Evolutionary conservation across 805 yeast species (phyloP).

Genomic region (Kazachstania kunashirensis): DNA sequence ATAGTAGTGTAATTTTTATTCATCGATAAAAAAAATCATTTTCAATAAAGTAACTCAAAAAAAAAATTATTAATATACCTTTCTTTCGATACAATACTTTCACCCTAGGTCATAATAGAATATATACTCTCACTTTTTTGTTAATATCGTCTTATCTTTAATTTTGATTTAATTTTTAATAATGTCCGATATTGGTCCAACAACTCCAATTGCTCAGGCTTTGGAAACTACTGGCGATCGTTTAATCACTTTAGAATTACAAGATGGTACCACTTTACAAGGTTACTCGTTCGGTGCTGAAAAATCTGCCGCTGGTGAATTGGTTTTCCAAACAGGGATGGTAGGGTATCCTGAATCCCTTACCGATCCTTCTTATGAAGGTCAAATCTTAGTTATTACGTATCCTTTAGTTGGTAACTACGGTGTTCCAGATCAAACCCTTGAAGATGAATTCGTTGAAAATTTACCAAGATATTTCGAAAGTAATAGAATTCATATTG

Average conservation of each 20-base stretch:
- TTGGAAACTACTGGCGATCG: slow-evolving; percentile 75
- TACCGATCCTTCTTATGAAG: slow-evolving; percentile 97
- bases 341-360: slow-evolving; percentile 98
- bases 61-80: too few species aligned
- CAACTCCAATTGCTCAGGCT: slow-evolving; percentile 85
- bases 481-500: slow-evolving; percentile 84
- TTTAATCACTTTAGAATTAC: slow-evolving; percentile 78
- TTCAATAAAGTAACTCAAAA: too few species aligned
- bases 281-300: slow-evolving; percentile 98
- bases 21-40: too few species aligned
- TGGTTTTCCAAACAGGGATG: slow-evolving; percentile 99
- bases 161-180: too few species aligned
- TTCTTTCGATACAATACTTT: too few species aligned
- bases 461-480: slow-evolving; percentile 87
- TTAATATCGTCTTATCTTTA: too few species aligned
- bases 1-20: too few species aligned
- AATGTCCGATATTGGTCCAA: slow-evolving; percentile 39
- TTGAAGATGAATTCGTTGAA: slow-evolving; percentile 63
- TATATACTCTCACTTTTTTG: too few species aligned
- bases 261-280: slow-evolving; percentile 75
- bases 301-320: slow-evolving; percentile 84
- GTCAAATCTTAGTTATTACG: slow-evolving; percentile 93
- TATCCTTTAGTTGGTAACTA: slow-evolving; percentile 96
- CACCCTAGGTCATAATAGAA: too few species aligned
- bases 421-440: slow-evolving; percentile 91